phyloP scores from a whole-genome alignment of 2,329 filamentous ascomycete genomes.

The Emmonsia crescens region DNA sequence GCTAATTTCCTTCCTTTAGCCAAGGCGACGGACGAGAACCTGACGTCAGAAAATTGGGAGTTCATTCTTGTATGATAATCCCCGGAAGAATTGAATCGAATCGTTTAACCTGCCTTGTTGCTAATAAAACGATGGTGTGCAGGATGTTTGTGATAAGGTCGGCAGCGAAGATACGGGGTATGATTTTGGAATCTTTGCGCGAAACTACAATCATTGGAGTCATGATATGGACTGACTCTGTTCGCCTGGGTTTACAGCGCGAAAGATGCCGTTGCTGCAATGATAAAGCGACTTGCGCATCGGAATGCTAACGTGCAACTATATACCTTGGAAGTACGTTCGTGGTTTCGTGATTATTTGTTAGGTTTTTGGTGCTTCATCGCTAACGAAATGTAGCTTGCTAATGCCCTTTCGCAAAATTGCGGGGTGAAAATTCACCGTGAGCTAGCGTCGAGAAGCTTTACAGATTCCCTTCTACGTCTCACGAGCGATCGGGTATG shows the following conservation, averaged over 20 bases:
- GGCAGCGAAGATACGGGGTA: constrained; percentile 40
- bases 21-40: constrained; percentile 93
- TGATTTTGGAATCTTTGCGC: constrained; percentile 5
- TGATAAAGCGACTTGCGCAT: constrained; percentile 87
- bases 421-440: constrained; percentile 78
- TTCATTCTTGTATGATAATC: constrained; percentile 46
- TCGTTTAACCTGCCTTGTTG: not conserved
- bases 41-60: constrained; percentile 76
- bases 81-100: not conserved
- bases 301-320: constrained; percentile 93
- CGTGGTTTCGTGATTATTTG: not conserved
- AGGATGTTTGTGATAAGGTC: constrained; percentile 53
- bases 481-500: constrained; percentile 70
- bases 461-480: constrained; percentile 85
- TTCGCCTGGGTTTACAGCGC: constrained; percentile 33
- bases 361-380: not conserved
- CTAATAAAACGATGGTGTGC: constrained; percentile 6
- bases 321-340: constrained; percentile 71
- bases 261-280: constrained; percentile 75
- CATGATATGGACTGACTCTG: constrained; percentile 5
- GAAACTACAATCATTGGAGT: not conserved
- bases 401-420: constrained; percentile 84
- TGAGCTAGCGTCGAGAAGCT: constrained; percentile 80
- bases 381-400: constrained; percentile 46
- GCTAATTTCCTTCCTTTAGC: constrained; percentile 32